Conservation (phyloP, 495 filamentous ascomycete genomes). For the Neurospora sp. region DNA sequence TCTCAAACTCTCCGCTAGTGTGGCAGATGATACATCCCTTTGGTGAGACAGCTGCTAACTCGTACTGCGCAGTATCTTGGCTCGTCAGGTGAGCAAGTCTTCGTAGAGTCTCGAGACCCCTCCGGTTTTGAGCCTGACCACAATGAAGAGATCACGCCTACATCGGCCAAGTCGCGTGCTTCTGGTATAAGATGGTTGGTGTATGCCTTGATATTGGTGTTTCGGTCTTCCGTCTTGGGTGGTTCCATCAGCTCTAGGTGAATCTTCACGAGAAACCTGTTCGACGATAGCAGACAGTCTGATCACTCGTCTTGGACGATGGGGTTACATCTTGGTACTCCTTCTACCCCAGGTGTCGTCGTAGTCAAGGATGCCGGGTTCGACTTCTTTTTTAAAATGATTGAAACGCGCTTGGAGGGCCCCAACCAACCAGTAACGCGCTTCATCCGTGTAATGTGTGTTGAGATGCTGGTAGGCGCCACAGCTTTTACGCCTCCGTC, state of each 20-base stretch:
- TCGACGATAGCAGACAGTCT: not conserved
- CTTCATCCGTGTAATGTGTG: constrained; percentile 23
- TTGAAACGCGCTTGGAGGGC: constrained; percentile 19
- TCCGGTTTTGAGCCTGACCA: not conserved
- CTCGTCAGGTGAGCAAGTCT: not conserved
- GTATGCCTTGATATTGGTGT: not conserved
- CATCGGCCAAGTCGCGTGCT: not conserved
- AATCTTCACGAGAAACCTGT: not conserved
- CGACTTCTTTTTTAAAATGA: constrained; percentile 25
- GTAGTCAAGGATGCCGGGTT: constrained; percentile 8
- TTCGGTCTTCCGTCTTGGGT: not conserved
- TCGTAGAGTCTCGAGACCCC: not conserved
- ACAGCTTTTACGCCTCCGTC: constrained; percentile 1
- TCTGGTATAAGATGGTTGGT: not conserved
- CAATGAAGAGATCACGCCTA: not conserved
- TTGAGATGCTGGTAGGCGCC: constrained; percentile 6
- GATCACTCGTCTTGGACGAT: not conserved
- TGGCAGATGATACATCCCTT: not conserved
- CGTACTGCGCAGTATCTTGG: not conserved
- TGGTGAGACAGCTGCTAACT: not conserved
- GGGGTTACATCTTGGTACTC: not conserved
- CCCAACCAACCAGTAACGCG: constrained; percentile 23
- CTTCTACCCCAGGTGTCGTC: not conserved
- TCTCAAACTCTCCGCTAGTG: not conserved
- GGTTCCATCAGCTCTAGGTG: not conserved